Percentiles rank a stretch among this genome's conserved stretches.
These are phyloP conservation scores for Aspergillus caelatus DNA, from an alignment of 2,329 filamentous ascomycete genomes.

Conservation along the genomic window DNA sequence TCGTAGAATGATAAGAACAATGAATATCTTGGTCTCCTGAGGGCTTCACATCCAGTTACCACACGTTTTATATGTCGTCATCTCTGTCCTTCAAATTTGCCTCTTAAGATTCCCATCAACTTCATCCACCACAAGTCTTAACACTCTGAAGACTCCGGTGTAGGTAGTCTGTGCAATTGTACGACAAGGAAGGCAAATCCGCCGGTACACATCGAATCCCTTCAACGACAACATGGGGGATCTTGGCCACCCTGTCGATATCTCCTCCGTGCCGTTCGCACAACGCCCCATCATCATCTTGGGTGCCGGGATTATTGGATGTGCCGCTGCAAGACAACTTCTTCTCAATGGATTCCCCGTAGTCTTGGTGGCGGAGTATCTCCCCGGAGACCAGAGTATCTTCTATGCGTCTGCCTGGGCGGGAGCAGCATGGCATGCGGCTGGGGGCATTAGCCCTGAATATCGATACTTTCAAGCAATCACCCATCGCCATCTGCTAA, in stretches of 20 bases:
- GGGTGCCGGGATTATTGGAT: slow-evolving; percentile 46
- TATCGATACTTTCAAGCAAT: slow-evolving; percentile 40
- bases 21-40: background rate
- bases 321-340: slow-evolving; percentile 39
- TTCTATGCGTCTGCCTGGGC: slow-evolving; percentile 44
- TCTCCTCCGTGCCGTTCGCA: slow-evolving; percentile 31
- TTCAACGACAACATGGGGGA: slow-evolving; percentile 22
- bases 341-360: slow-evolving; percentile 40
- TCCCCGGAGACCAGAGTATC: slow-evolving; percentile 41
- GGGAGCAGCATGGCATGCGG: slow-evolving; percentile 44
- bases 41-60: background rate
- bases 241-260: slow-evolving; percentile 20
- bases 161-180: background rate
- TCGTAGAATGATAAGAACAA: slow-evolving; percentile 6
- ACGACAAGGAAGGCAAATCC: background rate
- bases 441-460: slow-evolving; percentile 37
- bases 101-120: background rate
- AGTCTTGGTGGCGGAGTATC: slow-evolving; percentile 38
- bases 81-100: background rate
- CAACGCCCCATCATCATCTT: slow-evolving; percentile 40
- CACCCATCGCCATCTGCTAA: slow-evolving; percentile 37
- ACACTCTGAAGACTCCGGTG: background rate
- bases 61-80: background rate
- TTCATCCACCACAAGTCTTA: background rate
- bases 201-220: background rate